These are phyloP conservation scores for Elaeis guineensis DNA, from an alignment of 176 grass and related monocot genomes.

Conservation along the genomic window DNA sequence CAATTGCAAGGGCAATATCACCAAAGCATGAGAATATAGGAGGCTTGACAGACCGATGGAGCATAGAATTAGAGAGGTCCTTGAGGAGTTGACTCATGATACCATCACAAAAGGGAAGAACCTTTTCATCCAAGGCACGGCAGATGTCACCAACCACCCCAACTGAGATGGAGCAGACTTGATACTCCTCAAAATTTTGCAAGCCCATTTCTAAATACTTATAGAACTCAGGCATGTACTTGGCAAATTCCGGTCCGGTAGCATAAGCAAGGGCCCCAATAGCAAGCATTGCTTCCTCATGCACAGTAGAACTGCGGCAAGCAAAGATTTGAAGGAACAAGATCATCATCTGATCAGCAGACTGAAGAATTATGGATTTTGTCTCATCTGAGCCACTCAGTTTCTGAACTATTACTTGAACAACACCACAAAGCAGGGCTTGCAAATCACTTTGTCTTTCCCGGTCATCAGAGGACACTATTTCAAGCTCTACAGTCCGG, in stretches of 20 bases:
- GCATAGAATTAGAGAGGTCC: conserved; percentile 65
- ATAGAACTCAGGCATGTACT: conserved; percentile 81
- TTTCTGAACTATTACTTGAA: conserved; percentile 92
- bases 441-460: conserved; percentile 77
- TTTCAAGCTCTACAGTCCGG: conserved; percentile 56
- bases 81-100: conserved; percentile 83
- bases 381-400: conserved; percentile 53
- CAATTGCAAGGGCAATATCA: conserved; percentile 88
- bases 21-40: conserved; percentile 82
- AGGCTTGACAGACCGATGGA: conserved; percentile 73
- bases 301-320: conserved; percentile 70
- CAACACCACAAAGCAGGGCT: conserved; percentile 72
- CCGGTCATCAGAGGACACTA: conserved; percentile 56
- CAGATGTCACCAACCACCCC: conserved; percentile 88
- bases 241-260: conserved; percentile 66
- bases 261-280: conserved; percentile 87
- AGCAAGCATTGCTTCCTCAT: conserved; percentile 94
- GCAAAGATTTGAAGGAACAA: conserved; percentile 72
- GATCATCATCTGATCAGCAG: conserved; percentile 73
- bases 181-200: conserved; percentile 82
- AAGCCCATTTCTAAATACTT: conserved; percentile 75
- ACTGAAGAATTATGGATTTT: conserved; percentile 54
- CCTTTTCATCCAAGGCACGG: conserved; percentile 71
- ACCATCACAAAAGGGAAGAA: conserved; percentile 79
- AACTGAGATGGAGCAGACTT: conserved; percentile 84